These are phyloP conservation scores for Eimeria maxima DNA, from an alignment of 169 alveolate genomes.

Conservation along the genomic window DNA sequence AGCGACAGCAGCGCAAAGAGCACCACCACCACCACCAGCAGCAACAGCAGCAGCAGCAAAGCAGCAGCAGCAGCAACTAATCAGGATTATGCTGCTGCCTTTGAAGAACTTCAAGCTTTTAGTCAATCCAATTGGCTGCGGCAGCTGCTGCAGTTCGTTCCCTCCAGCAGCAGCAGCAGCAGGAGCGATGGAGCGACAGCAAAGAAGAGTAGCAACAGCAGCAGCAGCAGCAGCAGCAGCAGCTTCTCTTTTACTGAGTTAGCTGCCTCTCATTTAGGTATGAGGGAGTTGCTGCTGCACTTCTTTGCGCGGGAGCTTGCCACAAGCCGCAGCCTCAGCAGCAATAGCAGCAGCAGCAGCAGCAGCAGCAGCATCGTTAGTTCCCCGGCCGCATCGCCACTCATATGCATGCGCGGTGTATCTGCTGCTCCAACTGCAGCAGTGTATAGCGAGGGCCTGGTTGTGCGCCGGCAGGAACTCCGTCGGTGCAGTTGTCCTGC, in stretches of 20 bases:
- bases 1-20: not conserved
- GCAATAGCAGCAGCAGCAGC: constrained; percentile 26
- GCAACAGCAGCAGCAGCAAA: not conserved
- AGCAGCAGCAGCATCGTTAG: not conserved
- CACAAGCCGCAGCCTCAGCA: constrained; percentile 21
- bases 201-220: not conserved
- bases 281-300: not conserved
- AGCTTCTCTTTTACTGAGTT: not conserved
- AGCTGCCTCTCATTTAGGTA: not conserved
- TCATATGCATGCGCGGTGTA: no score
- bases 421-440: constrained; percentile 10
- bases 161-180: constrained; percentile 36
- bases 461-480: constrained; percentile 27
- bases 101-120: not conserved
- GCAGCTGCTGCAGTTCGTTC: constrained; percentile 17
- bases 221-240: constrained; percentile 60
- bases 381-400: not conserved
- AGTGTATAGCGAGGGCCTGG: not conserved
- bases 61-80: not conserved
- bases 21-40: constrained; percentile 1
- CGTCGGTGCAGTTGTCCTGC: constrained; percentile 30
- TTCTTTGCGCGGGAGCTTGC: not conserved
- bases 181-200: no score
- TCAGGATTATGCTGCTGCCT: not conserved
- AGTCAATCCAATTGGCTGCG: constrained; percentile 1